These are phyloP conservation scores for Fusarium paranaense DNA, from an alignment of 2,329 filamentous ascomycete genomes.

Conservation along the genomic window DNA sequence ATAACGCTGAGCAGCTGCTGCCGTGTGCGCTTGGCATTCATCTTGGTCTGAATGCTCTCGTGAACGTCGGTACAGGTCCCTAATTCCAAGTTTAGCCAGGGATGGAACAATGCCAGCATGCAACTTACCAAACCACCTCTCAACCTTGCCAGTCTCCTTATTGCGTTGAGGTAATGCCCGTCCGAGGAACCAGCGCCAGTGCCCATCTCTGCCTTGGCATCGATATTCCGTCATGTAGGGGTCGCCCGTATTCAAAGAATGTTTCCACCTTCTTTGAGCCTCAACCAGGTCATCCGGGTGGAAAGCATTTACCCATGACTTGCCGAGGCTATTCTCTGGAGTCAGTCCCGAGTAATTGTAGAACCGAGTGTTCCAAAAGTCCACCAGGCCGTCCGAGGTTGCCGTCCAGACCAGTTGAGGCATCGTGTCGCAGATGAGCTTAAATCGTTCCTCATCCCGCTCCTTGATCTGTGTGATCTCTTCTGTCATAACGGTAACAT, in stretches of 20 bases:
- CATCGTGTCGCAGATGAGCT: conserved; percentile 80
- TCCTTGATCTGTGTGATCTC: conserved; percentile 77
- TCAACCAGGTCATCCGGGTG: conserved; percentile 76
- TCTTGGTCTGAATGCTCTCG: conserved; percentile 76
- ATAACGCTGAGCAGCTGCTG: conserved; percentile 80
- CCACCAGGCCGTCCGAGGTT: conserved; percentile 71
- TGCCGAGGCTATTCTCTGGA: conserved; percentile 70
- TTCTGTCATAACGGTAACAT: conserved; percentile 77
- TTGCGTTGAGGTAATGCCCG: conserved; percentile 76
- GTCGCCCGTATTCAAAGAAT: conserved; percentile 74
- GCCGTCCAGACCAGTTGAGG: conserved; percentile 81
- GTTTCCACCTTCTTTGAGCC: conserved; percentile 68
- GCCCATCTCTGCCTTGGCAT: conserved; percentile 72
- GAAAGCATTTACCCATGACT: conserved; percentile 72
- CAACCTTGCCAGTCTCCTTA: conserved; percentile 72
- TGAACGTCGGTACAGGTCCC: conserved; percentile 83
- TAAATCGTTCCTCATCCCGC: conserved; percentile 79
- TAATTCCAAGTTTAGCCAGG: conserved; percentile 23
- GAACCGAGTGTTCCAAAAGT: conserved; percentile 84
- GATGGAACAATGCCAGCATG: background rate
- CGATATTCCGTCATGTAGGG: conserved; percentile 79
- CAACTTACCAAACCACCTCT: conserved; percentile 78
- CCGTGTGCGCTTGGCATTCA: conserved; percentile 73
- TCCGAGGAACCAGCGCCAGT: conserved; percentile 84
- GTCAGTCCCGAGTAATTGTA: conserved; percentile 81